phyloP scores from a whole-genome alignment of 768 basidiomycete species.

The Boletales sp. region DNA sequence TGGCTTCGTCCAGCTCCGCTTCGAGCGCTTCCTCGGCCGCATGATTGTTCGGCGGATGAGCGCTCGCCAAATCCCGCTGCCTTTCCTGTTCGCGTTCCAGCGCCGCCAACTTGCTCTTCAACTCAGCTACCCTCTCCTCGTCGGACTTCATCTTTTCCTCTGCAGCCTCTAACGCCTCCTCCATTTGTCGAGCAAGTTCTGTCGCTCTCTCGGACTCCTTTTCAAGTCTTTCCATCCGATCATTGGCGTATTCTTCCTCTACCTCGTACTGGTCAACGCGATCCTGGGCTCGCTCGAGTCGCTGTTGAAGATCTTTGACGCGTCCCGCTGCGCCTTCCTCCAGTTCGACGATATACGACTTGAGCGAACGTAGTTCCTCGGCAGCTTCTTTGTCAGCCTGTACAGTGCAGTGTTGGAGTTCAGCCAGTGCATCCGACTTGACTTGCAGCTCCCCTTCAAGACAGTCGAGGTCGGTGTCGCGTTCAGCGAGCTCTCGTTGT shows the following conservation, averaged over 20 bases:
- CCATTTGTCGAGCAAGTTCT: slow-evolving; percentile 63
- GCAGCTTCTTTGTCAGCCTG: slow-evolving; percentile 22
- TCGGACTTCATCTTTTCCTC: slow-evolving; percentile 69
- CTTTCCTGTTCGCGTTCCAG: slow-evolving; percentile 58
- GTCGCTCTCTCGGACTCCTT: slow-evolving; percentile 49
- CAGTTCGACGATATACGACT: slow-evolving; percentile 53
- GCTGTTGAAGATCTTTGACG: slow-evolving; percentile 53
- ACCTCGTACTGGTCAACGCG: slow-evolving; percentile 41
- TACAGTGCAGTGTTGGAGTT: slow-evolving; percentile 24
- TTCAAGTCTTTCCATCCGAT: slow-evolving; percentile 50
- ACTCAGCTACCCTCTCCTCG: slow-evolving; percentile 47
- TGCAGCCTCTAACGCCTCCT: slow-evolving; percentile 71
- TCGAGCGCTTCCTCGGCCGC: slow-evolving; percentile 66
- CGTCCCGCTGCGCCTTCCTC: slow-evolving; percentile 54
- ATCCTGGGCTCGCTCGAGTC: slow-evolving; percentile 46
- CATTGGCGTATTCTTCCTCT: slow-evolving; percentile 45
- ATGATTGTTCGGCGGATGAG: slow-evolving; percentile 33
- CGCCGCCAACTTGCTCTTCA: slow-evolving; percentile 48
- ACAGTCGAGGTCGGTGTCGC: slow-evolving; percentile 27
- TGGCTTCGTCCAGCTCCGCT: slow-evolving; percentile 70
- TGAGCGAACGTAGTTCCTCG: slow-evolving; percentile 38
- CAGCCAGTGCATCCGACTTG: slow-evolving; percentile 22
- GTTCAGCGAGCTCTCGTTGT: slow-evolving; percentile 43
- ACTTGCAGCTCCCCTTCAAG: slow-evolving; percentile 45
- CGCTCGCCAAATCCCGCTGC: slow-evolving; percentile 22